A percentile compares a stretch with the other conserved stretches of the same genome.
phyloP scores from a whole-genome alignment of 345 rosid species.

The Populus pruinosa region DNA sequence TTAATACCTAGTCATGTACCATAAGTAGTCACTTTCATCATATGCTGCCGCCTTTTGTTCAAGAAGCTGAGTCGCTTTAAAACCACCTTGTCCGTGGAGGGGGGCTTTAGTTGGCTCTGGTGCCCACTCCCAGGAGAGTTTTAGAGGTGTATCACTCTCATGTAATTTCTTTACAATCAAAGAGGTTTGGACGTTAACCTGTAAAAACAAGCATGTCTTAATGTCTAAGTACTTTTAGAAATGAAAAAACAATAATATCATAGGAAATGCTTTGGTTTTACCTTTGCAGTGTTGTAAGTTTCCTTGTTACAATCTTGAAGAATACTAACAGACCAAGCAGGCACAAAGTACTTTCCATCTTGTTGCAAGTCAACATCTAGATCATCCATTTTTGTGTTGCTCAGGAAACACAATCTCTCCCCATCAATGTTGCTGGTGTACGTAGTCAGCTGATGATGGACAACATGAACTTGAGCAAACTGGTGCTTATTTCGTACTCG shows the following conservation, averaged over 20 bases:
- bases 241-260: too few relatives aligned
- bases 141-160: background rate
- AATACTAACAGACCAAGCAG: slow-evolving; percentile 19
- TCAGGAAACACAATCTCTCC: slow-evolving; percentile 9
- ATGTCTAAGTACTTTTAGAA: too few relatives aligned
- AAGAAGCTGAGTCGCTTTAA: slow-evolving; percentile 1
- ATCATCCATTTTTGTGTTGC: background rate
- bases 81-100: background rate
- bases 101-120: background rate
- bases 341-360: slow-evolving; percentile 4
- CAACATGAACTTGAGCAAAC: background rate
- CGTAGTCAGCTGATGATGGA: background rate
- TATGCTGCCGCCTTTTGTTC: slow-evolving; percentile 11
- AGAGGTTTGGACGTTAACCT: slow-evolving; percentile 2
- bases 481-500: background rate
- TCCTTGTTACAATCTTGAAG: slow-evolving; percentile 20
- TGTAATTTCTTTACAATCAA: slow-evolving; percentile 1
- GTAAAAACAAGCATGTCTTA: background rate
- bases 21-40: slow-evolving; percentile 9
- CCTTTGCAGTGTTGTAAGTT: slow-evolving; percentile 14
- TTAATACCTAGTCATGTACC: slow-evolving; percentile 17
- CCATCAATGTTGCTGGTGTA: background rate
- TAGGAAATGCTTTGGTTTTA: background rate
- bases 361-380: background rate
- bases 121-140: slow-evolving; percentile 12